Evolutionary conservation across 2,329 filamentous ascomycete genomes (phyloP).

Genomic region (Calonectria pseudoturangicola): DNA sequence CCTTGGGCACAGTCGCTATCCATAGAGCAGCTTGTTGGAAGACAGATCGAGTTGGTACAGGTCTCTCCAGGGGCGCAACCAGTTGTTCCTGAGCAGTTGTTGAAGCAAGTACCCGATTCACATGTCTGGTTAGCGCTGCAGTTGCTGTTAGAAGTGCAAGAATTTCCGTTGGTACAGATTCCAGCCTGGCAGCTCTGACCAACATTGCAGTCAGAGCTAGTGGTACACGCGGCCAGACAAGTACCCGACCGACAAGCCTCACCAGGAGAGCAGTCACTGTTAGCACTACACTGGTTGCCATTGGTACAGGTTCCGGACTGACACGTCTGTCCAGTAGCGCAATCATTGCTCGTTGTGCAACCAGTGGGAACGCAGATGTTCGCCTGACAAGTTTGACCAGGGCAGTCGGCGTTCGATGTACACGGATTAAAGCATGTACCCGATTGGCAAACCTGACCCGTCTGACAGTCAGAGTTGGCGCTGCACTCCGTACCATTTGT

Average conservation of each 20-base stretch:
- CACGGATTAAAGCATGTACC: slow-evolving; percentile 3
- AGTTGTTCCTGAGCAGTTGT: neutral
- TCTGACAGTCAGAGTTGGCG: neutral
- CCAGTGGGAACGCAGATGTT: neutral
- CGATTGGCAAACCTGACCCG: neutral
- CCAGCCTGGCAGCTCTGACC: slow-evolving; percentile 11
- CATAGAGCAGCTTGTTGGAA: neutral
- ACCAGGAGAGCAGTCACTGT: neutral
- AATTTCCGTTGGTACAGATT: slow-evolving; percentile 11
- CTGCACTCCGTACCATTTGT: neutral
- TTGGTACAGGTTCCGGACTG: slow-evolving; percentile 4
- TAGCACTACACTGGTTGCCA: neutral
- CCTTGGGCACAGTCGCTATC: slow-evolving; percentile 16
- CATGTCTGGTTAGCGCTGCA: neutral
- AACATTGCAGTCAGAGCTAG: neutral
- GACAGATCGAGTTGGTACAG: slow-evolving; percentile 3
- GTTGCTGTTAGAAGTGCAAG: neutral
- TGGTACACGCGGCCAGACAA: slow-evolving; percentile 3
- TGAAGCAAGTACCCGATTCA: slow-evolving; percentile 10
- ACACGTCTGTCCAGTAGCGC: slow-evolving; percentile 1
- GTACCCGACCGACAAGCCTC: slow-evolving; percentile 18
- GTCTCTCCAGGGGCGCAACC: neutral
- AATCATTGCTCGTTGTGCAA: neutral
- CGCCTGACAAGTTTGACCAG: slow-evolving; percentile 4
- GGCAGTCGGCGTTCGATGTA: neutral